Evolutionary conservation across 495 filamentous ascomycete species (phyloP).

Genomic region (Penicillium silybi): DNA sequence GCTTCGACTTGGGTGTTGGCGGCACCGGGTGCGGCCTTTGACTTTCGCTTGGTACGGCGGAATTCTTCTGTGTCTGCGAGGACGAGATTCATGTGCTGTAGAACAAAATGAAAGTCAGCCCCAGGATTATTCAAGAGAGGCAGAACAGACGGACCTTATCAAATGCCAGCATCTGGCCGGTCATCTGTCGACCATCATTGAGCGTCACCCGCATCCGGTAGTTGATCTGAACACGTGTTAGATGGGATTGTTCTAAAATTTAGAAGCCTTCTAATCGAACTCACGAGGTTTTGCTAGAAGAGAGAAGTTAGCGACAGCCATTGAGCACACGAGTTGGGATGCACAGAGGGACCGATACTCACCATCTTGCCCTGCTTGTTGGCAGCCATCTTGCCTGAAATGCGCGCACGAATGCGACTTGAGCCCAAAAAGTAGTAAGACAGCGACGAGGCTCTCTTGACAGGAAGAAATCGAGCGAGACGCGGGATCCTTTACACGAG

Average conservation of each 20-base stretch:
- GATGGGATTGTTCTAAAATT: constrained; percentile 1
- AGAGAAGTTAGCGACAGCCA: constrained; percentile 62
- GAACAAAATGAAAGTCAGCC: constrained; percentile 10
- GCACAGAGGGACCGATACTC: constrained; percentile 44
- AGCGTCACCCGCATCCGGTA: constrained; percentile 97
- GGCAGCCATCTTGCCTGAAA: constrained; percentile 59
- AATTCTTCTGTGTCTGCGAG: constrained; percentile 99
- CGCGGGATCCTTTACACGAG: constrained; percentile 19
- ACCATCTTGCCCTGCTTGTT: constrained; percentile 99
- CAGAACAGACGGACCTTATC: constrained; percentile 67
- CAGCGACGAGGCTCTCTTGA: constrained; percentile 24
- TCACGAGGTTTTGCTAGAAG: constrained; percentile 90
- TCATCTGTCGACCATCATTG: constrained; percentile 94
- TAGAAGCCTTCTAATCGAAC: constrained; percentile 29
- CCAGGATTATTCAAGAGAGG: constrained; percentile 6
- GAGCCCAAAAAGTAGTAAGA: constrained; percentile 52
- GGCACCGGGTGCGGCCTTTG: constrained; percentile 64
- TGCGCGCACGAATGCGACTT: constrained; percentile 68
- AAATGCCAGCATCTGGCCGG: constrained; percentile 94
- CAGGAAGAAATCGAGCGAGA: constrained; percentile 12
- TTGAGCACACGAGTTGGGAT: constrained; percentile 51
- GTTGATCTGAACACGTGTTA: constrained; percentile 71
- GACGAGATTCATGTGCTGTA: constrained; percentile 97
- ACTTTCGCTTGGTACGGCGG: constrained; percentile 88
- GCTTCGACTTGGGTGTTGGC: constrained; percentile 64